Conservation (phyloP, 495 filamentous ascomycete genomes). For the Tetracladium setigerum region DNA sequence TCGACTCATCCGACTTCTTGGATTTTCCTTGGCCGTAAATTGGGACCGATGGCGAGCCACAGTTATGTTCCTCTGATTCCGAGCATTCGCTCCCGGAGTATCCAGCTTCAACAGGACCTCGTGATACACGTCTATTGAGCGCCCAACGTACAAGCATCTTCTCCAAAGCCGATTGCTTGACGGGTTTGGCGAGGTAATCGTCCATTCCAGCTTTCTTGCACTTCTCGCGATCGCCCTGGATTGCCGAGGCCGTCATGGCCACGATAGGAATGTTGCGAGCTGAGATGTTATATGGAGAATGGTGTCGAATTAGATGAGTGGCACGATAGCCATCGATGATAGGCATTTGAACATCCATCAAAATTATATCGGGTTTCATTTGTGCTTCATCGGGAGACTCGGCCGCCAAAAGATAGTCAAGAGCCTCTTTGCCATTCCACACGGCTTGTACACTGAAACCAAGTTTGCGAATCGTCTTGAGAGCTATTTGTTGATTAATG, state of each 20-base stretch:
- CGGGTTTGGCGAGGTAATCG: conserved; percentile 75
- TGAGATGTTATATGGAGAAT: conserved; percentile 45
- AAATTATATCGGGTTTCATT: conserved; percentile 62
- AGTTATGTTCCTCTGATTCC: conserved; percentile 9
- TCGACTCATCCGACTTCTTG: background rate
- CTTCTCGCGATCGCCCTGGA: conserved; percentile 74
- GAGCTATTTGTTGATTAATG: conserved; percentile 73
- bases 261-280: conserved; percentile 59
- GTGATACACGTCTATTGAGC: conserved; percentile 12
- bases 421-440: conserved; percentile 70
- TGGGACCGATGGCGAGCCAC: background rate
- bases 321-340: conserved; percentile 73
- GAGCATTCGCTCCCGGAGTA: conserved; percentile 12
- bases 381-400: conserved; percentile 26
- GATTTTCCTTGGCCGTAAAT: conserved; percentile 7
- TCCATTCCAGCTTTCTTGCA: conserved; percentile 74
- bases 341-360: conserved; percentile 88
- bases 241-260: conserved; percentile 76
- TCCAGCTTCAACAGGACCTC: background rate
- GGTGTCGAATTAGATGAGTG: conserved; percentile 60
- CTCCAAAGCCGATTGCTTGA: conserved; percentile 60
- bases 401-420: conserved; percentile 50
- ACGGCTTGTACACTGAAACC: conserved; percentile 64
- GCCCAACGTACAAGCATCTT: conserved; percentile 60
- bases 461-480: conserved; percentile 65